Percentiles rank a stretch among this genome's conserved stretches.
These are phyloP conservation scores for Pisolithus tinctorius DNA, from an alignment of 768 basidiomycete genomes.

Conservation along the genomic window DNA sequence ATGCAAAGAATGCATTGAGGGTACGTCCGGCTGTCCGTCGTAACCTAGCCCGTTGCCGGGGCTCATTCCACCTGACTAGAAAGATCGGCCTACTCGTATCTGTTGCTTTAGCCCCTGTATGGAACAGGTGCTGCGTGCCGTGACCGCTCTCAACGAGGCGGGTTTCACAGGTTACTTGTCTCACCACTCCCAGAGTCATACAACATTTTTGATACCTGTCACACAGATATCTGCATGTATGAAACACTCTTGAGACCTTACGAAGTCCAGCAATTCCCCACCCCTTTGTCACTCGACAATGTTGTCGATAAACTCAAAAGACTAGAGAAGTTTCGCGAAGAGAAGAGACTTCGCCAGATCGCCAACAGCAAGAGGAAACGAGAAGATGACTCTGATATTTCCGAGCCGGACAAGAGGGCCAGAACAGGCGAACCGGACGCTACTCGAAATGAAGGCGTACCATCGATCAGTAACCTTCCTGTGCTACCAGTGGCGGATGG, in stretches of 20 bases:
- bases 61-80: conserved; percentile 37
- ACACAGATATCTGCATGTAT: conserved; percentile 85
- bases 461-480: conserved; percentile 6
- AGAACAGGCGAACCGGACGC: conserved; percentile 24
- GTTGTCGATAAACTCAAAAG: conserved; percentile 64
- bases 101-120: conserved; percentile 99
- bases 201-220: background rate
- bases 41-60: background rate
- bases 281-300: conserved; percentile 45
- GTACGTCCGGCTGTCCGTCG: conserved; percentile 39
- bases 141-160: conserved; percentile 75
- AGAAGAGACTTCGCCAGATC: conserved; percentile 79
- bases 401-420: conserved; percentile 30
- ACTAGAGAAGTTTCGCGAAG: conserved; percentile 71
- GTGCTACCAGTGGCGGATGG: conserved; percentile 11
- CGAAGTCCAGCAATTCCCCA: conserved; percentile 60
- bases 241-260: conserved; percentile 87
- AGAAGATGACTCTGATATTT: conserved; percentile 18
- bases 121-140: conserved; percentile 94
- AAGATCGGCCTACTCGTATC: conserved; percentile 79
- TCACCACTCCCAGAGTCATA: conserved; percentile 1
- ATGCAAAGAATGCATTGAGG: conserved; percentile 76
- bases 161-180: conserved; percentile 75
- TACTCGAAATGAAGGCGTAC: background rate
- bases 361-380: conserved; percentile 44